These are phyloP conservation scores for Backusella sp. DNA, from an alignment of 192 early-diverging fungal genomes.

Conservation along the genomic window DNA sequence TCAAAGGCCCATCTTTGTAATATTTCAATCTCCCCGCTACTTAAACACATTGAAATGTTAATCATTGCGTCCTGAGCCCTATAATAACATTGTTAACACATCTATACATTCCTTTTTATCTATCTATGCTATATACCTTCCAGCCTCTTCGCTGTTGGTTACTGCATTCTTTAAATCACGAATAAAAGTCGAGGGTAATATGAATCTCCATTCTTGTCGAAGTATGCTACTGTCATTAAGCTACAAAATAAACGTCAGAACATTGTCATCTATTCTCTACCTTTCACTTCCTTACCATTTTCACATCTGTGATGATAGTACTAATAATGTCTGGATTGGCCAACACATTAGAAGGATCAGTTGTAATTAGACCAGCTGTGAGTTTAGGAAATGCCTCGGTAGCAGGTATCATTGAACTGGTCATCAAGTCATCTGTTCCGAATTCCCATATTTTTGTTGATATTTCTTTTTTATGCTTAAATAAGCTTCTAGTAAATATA, in stretches of 20 bases:
- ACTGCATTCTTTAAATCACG: background rate
- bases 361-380: background rate
- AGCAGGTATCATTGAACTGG: background rate
- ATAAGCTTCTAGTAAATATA: background rate
- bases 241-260: background rate
- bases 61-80: background rate
- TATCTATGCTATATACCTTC: background rate
- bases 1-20: background rate
- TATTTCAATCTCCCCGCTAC: background rate
- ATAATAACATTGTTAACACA: background rate
- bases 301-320: background rate
- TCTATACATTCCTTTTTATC: background rate
- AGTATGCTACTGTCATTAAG: background rate
- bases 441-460: conserved; percentile 3
- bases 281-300: background rate
- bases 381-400: background rate
- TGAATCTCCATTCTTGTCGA: background rate
- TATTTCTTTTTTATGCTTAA: background rate
- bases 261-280: background rate
- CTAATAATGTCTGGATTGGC: background rate
- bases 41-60: background rate
- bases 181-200: background rate
- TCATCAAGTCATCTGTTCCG: background rate
- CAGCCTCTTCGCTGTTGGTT: background rate
- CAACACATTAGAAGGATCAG: background rate